Conservation (phyloP, 768 basidiomycete genomes). For the Kwoniella heveanensis region DNA sequence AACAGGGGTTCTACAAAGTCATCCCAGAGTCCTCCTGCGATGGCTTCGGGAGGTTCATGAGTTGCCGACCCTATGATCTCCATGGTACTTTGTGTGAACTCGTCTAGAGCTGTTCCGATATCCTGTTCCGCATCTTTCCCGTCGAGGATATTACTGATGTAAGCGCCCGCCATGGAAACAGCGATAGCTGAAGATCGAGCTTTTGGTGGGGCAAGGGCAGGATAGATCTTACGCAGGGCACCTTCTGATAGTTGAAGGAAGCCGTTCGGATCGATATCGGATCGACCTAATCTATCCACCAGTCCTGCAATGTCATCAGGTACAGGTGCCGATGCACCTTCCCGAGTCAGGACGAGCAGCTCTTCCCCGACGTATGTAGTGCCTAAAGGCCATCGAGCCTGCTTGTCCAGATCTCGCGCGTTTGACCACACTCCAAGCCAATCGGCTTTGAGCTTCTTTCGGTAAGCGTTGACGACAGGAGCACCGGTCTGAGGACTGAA, state of each 20-base stretch:
- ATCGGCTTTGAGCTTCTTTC: constrained; percentile 81
- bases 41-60: constrained; percentile 29
- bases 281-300: constrained; percentile 15
- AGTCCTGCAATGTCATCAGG: constrained; percentile 29
- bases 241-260: constrained; percentile 31
- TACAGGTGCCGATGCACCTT: constrained; percentile 28
- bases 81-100: constrained; percentile 20
- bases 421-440: constrained; percentile 95
- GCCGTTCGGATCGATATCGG: constrained; percentile 19
- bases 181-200: constrained; percentile 27
- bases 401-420: constrained; percentile 80
- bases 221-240: constrained; percentile 23
- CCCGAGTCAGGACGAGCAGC: constrained; percentile 61
- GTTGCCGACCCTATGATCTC: constrained; percentile 14
- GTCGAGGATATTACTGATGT: constrained; percentile 20
- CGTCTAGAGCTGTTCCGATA: constrained; percentile 28
- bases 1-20: constrained; percentile 35
- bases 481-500: constrained; percentile 77
- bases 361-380: constrained; percentile 34
- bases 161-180: constrained; percentile 26
- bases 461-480: constrained; percentile 73
- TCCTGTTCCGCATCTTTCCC: constrained; percentile 18
- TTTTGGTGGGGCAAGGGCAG: constrained; percentile 28
- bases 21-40: constrained; percentile 36
- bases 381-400: constrained; percentile 50